Evolutionary conservation across 2,329 filamentous ascomycete genomes (phyloP), one percentile per base, ranked within the genome.

Genomic region (Sclerotinia minor): DNA sequence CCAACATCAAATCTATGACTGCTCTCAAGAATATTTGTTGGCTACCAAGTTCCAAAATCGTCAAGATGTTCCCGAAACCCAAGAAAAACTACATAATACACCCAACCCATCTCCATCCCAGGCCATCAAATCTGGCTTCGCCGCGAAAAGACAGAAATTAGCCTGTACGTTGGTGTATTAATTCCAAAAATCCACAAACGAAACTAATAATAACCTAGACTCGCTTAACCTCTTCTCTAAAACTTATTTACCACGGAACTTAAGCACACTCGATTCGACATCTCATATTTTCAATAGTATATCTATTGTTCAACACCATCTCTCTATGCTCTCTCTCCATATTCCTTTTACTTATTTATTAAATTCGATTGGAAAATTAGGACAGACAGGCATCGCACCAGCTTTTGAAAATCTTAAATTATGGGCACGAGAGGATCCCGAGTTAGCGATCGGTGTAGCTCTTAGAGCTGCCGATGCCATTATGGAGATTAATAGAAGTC

Each of bases 1-100:
- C 19, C 68, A 71, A 35, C 69, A 68, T 50, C 69, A 72, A 38
- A 54, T 73, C 5, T 73, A 69, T 35, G 57, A 73, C 24, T 71
- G 70, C 35, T 69, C 69, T 6, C 72, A 73, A 58, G 72, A 73
- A 44, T 66, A 52, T 4, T 49, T 71, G 17, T 52, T 75, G 24
- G 65, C 71, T 7, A 50, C 68, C n/a, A 70, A 68, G 13, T 73
- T 74, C 50, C 65, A 69, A 5, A 71, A 68, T 47, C 64, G 72
- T 24, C 69, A 67, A 7, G 53, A 24, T 35, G 7, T 24, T 13
- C 9, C 19, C 9, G 55, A 29, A 44, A n/a, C 29, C 21, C 61
- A 54, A 21, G 35, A 24, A 67, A 26, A 17, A 35, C 19, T 47
- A 24, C 38, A 65, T 65, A 19, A 29, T 47, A 7, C 17, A 3